Percentiles rank a stretch among this genome's conserved stretches.
Conservation (phyloP, 176 grass and related monocot genomes). For the Carex parvula region DNA sequence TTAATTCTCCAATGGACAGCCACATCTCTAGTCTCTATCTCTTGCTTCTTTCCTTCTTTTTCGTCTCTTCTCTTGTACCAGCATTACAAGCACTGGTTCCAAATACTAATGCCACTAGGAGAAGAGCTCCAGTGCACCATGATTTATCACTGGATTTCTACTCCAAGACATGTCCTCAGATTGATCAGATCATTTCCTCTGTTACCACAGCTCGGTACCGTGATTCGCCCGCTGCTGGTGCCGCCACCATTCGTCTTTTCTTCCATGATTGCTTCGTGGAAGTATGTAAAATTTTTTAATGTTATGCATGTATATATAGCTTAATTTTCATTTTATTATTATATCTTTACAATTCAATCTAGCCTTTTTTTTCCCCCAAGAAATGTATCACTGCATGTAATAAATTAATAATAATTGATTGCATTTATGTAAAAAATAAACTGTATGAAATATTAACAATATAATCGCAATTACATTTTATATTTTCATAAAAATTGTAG, state of each 20-base stretch:
- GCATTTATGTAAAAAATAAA: neutral
- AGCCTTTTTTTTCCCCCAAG: neutral
- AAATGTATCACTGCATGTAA: neutral
- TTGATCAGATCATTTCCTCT: constrained; percentile 78
- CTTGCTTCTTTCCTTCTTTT: constrained; percentile 15
- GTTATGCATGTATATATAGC: neutral
- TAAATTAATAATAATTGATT: neutral
- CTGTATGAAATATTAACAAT: neutral
- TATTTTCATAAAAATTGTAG: constrained; percentile 13
- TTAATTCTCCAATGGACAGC: constrained; percentile 12
- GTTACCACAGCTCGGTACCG: constrained; percentile 61
- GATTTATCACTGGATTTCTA: constrained; percentile 80
- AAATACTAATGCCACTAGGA: constrained; percentile 4
- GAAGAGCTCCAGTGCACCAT: constrained; percentile 56
- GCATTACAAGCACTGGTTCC: neutral
- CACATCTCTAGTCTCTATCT: neutral
- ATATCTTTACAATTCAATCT: too few species aligned
- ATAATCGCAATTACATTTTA: neutral
- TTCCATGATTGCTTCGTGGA: constrained; percentile 98
- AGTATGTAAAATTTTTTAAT: constrained; percentile 33
- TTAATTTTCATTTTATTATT: too few species aligned
- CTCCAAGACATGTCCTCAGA: constrained; percentile 53
- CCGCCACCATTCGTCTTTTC: constrained; percentile 90
- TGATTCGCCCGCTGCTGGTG: constrained; percentile 53
- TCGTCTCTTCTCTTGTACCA: constrained; percentile 37